phyloP scores from a whole-genome alignment of 169 alveolate species.

The Plasmodium knowlesi region DNA sequence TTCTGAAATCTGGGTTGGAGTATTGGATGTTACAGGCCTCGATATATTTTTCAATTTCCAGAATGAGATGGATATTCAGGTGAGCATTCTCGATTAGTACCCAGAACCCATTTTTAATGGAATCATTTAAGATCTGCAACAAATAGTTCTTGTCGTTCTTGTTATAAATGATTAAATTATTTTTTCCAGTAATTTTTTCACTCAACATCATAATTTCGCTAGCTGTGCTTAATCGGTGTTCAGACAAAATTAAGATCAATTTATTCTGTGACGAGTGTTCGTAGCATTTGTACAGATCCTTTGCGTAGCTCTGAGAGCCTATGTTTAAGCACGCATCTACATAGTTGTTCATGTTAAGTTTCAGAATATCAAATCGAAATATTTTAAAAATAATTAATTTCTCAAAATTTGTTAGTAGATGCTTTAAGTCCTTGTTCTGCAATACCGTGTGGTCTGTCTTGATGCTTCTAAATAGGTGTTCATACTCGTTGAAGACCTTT shows the following conservation, averaged over 20 bases:
- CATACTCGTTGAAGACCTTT: conserved; percentile 72
- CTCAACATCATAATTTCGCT: conserved; percentile 60
- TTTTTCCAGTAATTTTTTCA: conserved; percentile 71
- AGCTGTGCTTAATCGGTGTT: conserved; percentile 59
- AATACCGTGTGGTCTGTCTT: conserved; percentile 68
- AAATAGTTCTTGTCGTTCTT: conserved; percentile 44
- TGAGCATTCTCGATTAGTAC: conserved; percentile 73
- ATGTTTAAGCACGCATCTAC: conserved; percentile 51
- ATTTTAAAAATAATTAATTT: conserved; percentile 69
- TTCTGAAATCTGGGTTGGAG: conserved; percentile 73
- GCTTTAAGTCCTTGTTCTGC: conserved; percentile 58
- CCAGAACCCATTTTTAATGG: conserved; percentile 75
- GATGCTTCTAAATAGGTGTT: conserved; percentile 52
- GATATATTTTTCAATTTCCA: conserved; percentile 72
- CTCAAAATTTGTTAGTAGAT: conserved; percentile 41
- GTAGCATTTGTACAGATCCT: conserved; percentile 72
- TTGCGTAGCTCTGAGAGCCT: conserved; percentile 33
- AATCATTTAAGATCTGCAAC: conserved; percentile 58
- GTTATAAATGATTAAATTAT: conserved; percentile 61
- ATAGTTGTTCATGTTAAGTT: conserved; percentile 62
- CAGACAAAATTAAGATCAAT: conserved; percentile 39
- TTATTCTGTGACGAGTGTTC: conserved; percentile 70
- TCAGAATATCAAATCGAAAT: conserved; percentile 59
- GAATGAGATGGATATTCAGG: conserved; percentile 50
- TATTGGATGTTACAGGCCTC: conserved; percentile 65